Evolutionary conservation across 352 stramenopile genomes (phyloP), one percentile per base, ranked within the genome.

Genomic region (Albugo laibachii): DNA sequence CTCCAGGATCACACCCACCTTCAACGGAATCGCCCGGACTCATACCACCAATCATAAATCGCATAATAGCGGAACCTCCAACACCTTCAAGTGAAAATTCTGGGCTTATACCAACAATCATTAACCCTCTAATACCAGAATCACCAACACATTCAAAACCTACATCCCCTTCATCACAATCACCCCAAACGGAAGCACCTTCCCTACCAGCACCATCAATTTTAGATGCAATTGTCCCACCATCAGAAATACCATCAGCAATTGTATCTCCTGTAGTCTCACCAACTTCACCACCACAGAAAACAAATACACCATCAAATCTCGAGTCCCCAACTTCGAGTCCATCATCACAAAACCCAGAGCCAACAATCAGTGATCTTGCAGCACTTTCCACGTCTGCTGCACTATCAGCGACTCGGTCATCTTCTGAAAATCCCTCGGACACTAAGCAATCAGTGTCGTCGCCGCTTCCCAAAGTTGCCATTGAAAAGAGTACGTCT

Each of bases 71-170:
- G 24, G n/a, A 35, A 0, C 19, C 41, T 20, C n/a, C 13, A 35
- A 18, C 13, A 34, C 18, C 2, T n/a, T n/a, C n/a, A n/a, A n/a
- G n/a, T n/a, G n/a, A n/a, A n/a, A n/a, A n/a, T n/a, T n/a, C n/a
- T n/a, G n/a, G n/a, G n/a, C n/a, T n/a, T n/a, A n/a, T n/a, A 19
- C 11, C 50, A n/a, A 36, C 45, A 1, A 52, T 47, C 49, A 1
- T 45, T 45, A 14, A 49, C 49, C 16, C 52, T 18, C 13, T 13
- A 6, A 46, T 40, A 2, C 42, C 42, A 13, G 34, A 11, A 13
- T 11, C 27, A 1, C 24, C 43, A 1, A 47, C 49, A 1, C n/a
- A n/a, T 16, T 41, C 36, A 41, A 41, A 14, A 41, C 14, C 36
- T 41, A 16, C 36, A 14, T 16, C 36, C 14, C 14, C 36, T 41